phyloP scores from a whole-genome alignment of 1,284 basidiomycete genomes.

The Psilocybe mexicana region DNA sequence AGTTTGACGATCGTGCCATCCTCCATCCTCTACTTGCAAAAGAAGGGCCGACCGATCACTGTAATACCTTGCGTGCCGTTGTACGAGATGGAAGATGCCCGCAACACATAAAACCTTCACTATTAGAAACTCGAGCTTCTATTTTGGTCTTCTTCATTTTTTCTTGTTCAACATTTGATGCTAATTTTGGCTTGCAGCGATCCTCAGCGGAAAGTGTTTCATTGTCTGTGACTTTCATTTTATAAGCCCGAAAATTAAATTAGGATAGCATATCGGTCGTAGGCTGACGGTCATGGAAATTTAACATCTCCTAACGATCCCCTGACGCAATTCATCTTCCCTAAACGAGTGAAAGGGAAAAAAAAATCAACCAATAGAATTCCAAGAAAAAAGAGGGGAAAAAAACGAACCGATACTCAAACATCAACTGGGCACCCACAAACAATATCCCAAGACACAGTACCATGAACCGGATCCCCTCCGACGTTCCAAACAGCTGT shows the following conservation, averaged over 20 bases:
- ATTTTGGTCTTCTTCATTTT: neutral
- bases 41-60: too few species aligned
- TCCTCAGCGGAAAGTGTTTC: too few species aligned
- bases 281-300: neutral
- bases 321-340: constrained; percentile 55
- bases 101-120: too few species aligned
- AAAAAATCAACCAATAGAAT: neutral
- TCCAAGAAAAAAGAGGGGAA: neutral
- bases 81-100: too few species aligned
- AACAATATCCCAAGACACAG: constrained; percentile 72
- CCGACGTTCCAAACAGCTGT: constrained; percentile 64
- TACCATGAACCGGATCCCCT: constrained; percentile 74
- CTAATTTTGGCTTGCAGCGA: neutral
- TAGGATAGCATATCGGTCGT: too few species aligned
- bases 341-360: constrained; percentile 23
- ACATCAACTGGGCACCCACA: constrained; percentile 90
- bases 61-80: too few species aligned
- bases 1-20: too few species aligned
- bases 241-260: too few species aligned
- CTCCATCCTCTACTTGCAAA: too few species aligned
- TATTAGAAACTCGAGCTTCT: neutral
- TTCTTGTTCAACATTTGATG: neutral
- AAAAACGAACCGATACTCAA: constrained; percentile 74
- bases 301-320: constrained; percentile 63
- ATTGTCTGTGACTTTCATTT: too few species aligned